Conservation (phyloP, 768 basidiomycete genomes). For the Mycena latifolia region DNA sequence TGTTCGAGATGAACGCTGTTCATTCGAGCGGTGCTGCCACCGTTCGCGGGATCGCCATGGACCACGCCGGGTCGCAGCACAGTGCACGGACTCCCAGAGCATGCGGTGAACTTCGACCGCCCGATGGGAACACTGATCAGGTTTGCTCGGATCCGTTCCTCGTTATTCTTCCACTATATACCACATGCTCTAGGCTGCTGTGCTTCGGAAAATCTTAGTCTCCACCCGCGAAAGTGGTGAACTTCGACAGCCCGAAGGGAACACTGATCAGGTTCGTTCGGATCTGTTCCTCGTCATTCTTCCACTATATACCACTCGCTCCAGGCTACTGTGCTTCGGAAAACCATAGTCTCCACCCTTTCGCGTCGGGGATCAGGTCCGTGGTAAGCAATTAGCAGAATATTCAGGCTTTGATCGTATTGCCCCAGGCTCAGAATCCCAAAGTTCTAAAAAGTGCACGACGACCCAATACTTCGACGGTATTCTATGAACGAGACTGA, state of each 20-base stretch:
- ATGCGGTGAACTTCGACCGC: background rate
- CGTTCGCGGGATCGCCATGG: conserved; percentile 26
- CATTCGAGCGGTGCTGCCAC: background rate
- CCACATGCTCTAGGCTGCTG: conserved; percentile 24
- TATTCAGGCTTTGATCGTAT: background rate
- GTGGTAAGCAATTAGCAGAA: background rate
- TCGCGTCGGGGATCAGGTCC: conserved; percentile 36
- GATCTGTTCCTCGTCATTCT: background rate
- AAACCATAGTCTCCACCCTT: conserved; percentile 53
- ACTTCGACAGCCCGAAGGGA: background rate
- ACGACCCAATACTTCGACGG: conserved; percentile 37
- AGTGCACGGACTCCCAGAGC: background rate
- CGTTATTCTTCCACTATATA: background rate
- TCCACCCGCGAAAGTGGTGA: conserved; percentile 40
- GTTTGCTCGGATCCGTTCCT: background rate
- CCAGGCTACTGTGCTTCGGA: conserved; percentile 43
- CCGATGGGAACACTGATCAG: conserved; percentile 3
- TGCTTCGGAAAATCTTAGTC: conserved; percentile 52
- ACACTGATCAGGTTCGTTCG: background rate
- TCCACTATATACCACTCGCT: background rate
- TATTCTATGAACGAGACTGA: conserved; percentile 10
- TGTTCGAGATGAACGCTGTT: background rate
- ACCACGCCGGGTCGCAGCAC: conserved; percentile 15
- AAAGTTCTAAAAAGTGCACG: conserved; percentile 25
- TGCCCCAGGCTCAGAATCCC: background rate